These are phyloP conservation scores for Hanseniaspora gamundiae DNA, from an alignment of 1,139 yeast species.

Conservation along the genomic window DNA sequence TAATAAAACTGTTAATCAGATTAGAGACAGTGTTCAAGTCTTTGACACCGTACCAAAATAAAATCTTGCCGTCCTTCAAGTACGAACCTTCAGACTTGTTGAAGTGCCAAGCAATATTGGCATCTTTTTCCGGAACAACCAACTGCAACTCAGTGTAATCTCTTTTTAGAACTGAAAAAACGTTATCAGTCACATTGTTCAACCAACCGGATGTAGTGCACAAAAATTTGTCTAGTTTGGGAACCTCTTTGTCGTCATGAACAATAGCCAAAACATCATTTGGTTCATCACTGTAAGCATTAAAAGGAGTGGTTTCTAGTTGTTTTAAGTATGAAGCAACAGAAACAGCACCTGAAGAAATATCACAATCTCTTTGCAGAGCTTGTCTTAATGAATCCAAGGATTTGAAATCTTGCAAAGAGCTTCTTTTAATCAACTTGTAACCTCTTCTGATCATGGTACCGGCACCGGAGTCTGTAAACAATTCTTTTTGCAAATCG, in stretches of 20 bases:
- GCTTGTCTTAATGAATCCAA: conserved; percentile 69
- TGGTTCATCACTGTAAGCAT: conserved; percentile 91
- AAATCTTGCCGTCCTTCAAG: conserved; percentile 74
- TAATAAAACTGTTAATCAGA: conserved; percentile 54
- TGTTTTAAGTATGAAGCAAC: conserved; percentile 75
- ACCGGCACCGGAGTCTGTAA: conserved; percentile 98
- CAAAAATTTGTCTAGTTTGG: conserved; percentile 78
- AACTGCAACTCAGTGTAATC: conserved; percentile 70
- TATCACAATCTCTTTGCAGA: conserved; percentile 57
- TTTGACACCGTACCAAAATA: conserved; percentile 89
- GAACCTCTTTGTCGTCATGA: conserved; percentile 32
- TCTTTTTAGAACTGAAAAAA: conserved; percentile 69
- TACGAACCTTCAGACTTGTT: conserved; percentile 90
- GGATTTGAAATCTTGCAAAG: conserved; percentile 55
- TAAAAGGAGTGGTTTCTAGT: conserved; percentile 52
- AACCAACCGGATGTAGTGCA: conserved; percentile 92
- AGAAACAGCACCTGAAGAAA: conserved; percentile 55
- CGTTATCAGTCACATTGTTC: conserved; percentile 91
- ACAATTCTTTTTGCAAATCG: conserved; percentile 91
- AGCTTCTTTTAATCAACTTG: conserved; percentile 61
- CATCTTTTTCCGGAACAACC: conserved; percentile 84
- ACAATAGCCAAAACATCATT: conserved; percentile 89
- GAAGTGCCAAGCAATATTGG: conserved; percentile 87
- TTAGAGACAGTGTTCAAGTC: conserved; percentile 50
- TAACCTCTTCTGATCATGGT: conserved; percentile 96